Evolutionary conservation across 257 asterid species (phyloP), one percentile per base, ranked within the genome.

Genomic region (Salvia splendens): DNA sequence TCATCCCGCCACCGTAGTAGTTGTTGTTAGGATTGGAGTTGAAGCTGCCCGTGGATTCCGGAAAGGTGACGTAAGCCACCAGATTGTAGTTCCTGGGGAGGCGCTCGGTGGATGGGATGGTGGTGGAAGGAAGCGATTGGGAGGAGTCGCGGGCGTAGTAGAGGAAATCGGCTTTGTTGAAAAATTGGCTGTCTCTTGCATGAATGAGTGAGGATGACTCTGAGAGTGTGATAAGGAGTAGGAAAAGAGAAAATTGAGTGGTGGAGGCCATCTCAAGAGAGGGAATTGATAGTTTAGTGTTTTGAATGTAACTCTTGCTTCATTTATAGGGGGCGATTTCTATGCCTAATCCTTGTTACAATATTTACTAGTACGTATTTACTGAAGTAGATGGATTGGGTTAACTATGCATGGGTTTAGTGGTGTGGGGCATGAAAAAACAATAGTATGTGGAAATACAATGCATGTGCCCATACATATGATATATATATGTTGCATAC

Each of bases 41-140:
- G 82, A 61, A 73, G 35, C 57, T 67, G 17, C 61, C 9, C 69
- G 45, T 75, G 79, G 73, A 77, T 33, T 78, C 88, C 0, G 88
- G 80, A 33, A 67, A 75, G 20, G 89, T 85, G 50, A 84, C 87
- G 65, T 87, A 87, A 20, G 91, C 72, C 16, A 70, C 86, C 4
- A 89, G 82, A 79, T 87, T 85, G 85, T 89, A 89, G 75, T 89
- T 89, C 74, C 79, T 85, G 63, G 96, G 91, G 17, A 82, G 85
- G 38, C 6, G 71, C 78, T 59, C 52, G 40, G 45, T n/a, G 73
- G 70, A 6, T 36, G 30, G 3, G 54, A 73, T 38, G 77, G 90
- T 59, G 73, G 84, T 24, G 76, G 90, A 16, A 40, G 83, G 83
- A 17, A 85, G 77, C 32, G 78, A 75, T 17, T 82, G 81, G 48